Conservation (phyloP, 192 early-diverging fungal species). For the Diversispora epigaea region DNA sequence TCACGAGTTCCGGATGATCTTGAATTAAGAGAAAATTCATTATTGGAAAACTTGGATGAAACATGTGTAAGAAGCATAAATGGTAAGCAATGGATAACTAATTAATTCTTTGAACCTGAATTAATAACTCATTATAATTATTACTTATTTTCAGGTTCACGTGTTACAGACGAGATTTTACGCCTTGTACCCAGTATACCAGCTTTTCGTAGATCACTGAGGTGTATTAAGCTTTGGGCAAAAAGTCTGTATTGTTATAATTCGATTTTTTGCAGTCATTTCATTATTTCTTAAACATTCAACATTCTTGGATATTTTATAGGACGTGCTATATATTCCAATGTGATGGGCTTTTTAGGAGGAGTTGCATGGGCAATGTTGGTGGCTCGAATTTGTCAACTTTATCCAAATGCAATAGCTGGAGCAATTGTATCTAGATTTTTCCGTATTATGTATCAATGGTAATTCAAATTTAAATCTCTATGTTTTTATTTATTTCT, state of each 20-base stretch:
- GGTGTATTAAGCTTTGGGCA: slow-evolving; percentile 97
- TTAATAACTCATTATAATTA: too few relatives aligned
- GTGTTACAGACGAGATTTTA: slow-evolving; percentile 96
- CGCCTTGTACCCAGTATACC: slow-evolving; percentile 89
- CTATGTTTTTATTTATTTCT: too few relatives aligned
- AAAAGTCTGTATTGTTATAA: slow-evolving; percentile 52
- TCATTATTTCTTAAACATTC: neutral
- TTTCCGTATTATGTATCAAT: slow-evolving; percentile 82
- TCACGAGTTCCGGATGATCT: slow-evolving; percentile 81
- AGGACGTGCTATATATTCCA: slow-evolving; percentile 86
- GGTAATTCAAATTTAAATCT: too few relatives aligned
- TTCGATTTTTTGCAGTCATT: neutral
- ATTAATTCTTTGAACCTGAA: too few relatives aligned
- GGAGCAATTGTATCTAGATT: slow-evolving; percentile 84
- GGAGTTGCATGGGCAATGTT: slow-evolving; percentile 99
- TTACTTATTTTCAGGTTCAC: slow-evolving; percentile 59
- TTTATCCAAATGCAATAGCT: slow-evolving; percentile 93
- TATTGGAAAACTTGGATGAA: slow-evolving; percentile 88
- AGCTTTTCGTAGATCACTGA: slow-evolving; percentile 84
- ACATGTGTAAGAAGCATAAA: slow-evolving; percentile 86
- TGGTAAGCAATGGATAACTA: slow-evolving; percentile 54
- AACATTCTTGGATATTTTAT: neutral
- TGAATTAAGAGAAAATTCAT: slow-evolving; percentile 79
- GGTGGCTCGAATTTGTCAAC: slow-evolving; percentile 90
- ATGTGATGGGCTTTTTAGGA: slow-evolving; percentile 97